phyloP scores from a whole-genome alignment of 2,329 filamentous ascomycete genomes.

The Trichoderma sp. region DNA sequence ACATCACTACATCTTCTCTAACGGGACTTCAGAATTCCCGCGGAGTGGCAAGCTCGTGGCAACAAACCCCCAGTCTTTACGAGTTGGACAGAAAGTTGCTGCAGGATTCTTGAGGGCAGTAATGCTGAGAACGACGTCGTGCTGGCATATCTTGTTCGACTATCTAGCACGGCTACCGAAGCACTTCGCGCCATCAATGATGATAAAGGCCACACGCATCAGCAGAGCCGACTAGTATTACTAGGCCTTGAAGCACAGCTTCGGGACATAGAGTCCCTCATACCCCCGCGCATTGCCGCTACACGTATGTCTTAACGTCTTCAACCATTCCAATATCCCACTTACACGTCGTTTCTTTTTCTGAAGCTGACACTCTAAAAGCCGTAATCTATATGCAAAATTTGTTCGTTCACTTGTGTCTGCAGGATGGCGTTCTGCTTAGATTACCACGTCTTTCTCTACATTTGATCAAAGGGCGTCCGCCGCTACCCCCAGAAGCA shows the following conservation, averaged over 20 bases:
- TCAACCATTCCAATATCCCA: neutral
- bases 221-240: constrained; percentile 45
- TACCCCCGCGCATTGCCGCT: constrained; percentile 35
- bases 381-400: constrained; percentile 32
- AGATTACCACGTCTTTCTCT: constrained; percentile 18
- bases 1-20: neutral
- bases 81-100: constrained; percentile 44
- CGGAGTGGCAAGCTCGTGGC: neutral
- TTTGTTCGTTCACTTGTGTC: constrained; percentile 38
- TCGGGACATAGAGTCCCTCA: constrained; percentile 38
- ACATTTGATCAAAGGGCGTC: neutral
- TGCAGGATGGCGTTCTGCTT: constrained; percentile 40
- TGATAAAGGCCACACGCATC: constrained; percentile 31
- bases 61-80: constrained; percentile 31
- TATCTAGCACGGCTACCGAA: constrained; percentile 41
- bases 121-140: constrained; percentile 39
- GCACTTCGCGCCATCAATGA: constrained; percentile 34
- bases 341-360: neutral
- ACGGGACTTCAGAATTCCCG: constrained; percentile 30
- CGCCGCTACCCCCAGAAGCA: constrained; percentile 22
- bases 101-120: constrained; percentile 41
- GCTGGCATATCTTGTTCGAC: constrained; percentile 43
- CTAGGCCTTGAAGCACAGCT: constrained; percentile 48
- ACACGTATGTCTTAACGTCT: constrained; percentile 19
- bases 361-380: constrained; percentile 22